Conservation (phyloP, 2,329 filamentous ascomycete species). For the Xylariaceae sp. region DNA sequence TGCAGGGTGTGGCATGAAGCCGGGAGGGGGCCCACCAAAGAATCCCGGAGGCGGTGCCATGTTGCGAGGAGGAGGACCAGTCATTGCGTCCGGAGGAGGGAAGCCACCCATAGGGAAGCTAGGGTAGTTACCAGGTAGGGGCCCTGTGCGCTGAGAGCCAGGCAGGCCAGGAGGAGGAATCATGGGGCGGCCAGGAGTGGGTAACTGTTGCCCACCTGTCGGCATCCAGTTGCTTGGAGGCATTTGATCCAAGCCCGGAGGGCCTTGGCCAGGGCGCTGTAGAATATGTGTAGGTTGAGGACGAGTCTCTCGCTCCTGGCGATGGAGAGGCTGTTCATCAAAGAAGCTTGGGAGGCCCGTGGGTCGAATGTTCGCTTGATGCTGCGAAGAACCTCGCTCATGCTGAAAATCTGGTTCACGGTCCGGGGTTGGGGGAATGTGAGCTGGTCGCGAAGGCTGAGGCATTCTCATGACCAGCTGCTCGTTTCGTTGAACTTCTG, state of each 20-base stretch:
- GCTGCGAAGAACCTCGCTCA: slow-evolving; percentile 47
- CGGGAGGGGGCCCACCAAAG: slow-evolving; percentile 54
- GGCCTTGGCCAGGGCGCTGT: slow-evolving; percentile 61
- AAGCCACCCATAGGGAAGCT: slow-evolving; percentile 62
- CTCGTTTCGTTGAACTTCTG: slow-evolving; percentile 59
- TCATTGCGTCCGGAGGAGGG: slow-evolving; percentile 61
- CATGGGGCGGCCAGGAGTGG: slow-evolving; percentile 58
- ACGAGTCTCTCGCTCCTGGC: slow-evolving; percentile 54
- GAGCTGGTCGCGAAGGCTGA: slow-evolving; percentile 58
- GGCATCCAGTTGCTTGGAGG: slow-evolving; percentile 60
- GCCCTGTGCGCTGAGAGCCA: slow-evolving; percentile 52
- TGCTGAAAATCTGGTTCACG: slow-evolving; percentile 57
- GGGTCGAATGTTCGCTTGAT: slow-evolving; percentile 39
- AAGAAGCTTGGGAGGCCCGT: slow-evolving; percentile 58
- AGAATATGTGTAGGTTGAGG: slow-evolving; percentile 67
- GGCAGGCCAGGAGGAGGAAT: slow-evolving; percentile 67
- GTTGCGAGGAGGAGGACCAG: slow-evolving; percentile 47
- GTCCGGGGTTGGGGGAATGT: slow-evolving; percentile 54
- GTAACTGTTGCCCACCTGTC: slow-evolving; percentile 50
- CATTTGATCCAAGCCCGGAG: slow-evolving; percentile 67
- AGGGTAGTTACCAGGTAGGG: slow-evolving; percentile 65
- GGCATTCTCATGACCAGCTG: slow-evolving; percentile 60
- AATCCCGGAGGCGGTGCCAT: slow-evolving; percentile 65
- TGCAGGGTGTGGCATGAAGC: slow-evolving; percentile 61
- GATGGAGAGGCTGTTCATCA: slow-evolving; percentile 58